Conservation (phyloP, 306 rosid genomes). For the Psophocarpus tetragonolobus region DNA sequence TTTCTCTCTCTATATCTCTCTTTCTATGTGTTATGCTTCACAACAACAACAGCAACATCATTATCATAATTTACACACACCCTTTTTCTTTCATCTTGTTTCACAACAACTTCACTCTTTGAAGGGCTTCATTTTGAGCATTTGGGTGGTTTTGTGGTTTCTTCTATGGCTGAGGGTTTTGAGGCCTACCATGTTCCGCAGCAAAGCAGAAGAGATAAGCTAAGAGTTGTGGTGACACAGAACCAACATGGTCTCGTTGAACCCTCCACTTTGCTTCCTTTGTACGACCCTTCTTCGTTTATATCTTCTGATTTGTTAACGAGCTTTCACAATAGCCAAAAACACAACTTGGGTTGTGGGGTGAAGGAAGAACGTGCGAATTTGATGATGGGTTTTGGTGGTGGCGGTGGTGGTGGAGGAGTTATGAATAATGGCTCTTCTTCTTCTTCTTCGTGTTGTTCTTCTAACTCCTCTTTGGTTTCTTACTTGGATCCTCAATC, state of each 20-base stretch:
- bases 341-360: constrained; percentile 2
- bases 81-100: background rate
- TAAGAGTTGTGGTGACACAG: constrained; percentile 52
- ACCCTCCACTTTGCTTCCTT: constrained; percentile 38
- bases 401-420: background rate
- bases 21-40: too few species aligned
- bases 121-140: background rate
- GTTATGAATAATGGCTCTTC: constrained; percentile 3
- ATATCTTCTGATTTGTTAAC: constrained; percentile 53
- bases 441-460: constrained; percentile 39
- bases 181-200: constrained; percentile 91
- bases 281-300: constrained; percentile 65
- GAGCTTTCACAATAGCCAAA: constrained; percentile 21
- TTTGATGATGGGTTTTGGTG: constrained; percentile 57
- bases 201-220: constrained; percentile 90
- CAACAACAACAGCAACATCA: constrained; percentile 3
- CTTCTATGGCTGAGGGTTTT: constrained; percentile 78
- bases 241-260: constrained; percentile 38
- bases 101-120: constrained; percentile 20
- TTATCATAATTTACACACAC: constrained; percentile 20
- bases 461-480: constrained; percentile 38
- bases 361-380: constrained; percentile 45
- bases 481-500: constrained; percentile 56
- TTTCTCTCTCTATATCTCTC: background rate
- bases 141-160: background rate